phyloP scores from a whole-genome alignment of 129 eudicot genomes.

The Smallanthus sonchifolius region DNA sequence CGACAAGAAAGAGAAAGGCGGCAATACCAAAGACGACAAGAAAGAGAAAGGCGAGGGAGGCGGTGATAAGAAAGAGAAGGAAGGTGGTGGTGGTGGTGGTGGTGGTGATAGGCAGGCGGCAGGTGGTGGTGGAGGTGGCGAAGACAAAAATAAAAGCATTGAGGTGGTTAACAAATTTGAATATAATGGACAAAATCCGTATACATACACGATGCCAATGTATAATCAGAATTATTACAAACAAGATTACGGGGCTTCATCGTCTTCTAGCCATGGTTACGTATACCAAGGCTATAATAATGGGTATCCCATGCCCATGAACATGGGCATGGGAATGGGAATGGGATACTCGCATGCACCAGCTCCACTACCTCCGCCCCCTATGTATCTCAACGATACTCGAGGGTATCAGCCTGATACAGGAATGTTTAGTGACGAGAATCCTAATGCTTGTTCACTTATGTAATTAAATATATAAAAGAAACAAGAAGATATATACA shows the following conservation, averaged over 20 bases:
- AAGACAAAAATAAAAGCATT: constrained; percentile 22
- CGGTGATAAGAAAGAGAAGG: constrained; percentile 23
- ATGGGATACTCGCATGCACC: constrained; percentile 24
- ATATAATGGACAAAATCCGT: constrained; percentile 29
- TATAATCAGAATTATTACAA: constrained; percentile 33
- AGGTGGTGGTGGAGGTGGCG: neutral
- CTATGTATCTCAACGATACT: constrained; percentile 29
- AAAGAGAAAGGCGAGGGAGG: constrained; percentile 4
- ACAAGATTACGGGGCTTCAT: constrained; percentile 45
- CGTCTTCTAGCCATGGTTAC: constrained; percentile 24
- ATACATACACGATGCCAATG: constrained; percentile 35
- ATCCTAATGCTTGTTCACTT: constrained; percentile 64
- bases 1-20: constrained; percentile 29
- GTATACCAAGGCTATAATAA: constrained; percentile 35
- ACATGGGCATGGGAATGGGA: neutral
- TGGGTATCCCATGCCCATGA: neutral
- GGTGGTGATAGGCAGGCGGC: neutral
- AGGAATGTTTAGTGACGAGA: constrained; percentile 73
- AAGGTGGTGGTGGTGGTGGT: constrained; percentile 12
- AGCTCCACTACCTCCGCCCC: constrained; percentile 32
- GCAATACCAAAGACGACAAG: constrained; percentile 29
- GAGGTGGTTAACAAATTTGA: constrained; percentile 56
- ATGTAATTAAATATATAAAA: constrained; percentile 42
- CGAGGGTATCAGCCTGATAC: constrained; percentile 19
- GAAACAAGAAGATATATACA: neutral